phyloP scores from a whole-genome alignment of 2,329 filamentous ascomycete species.

The Neoascochyta sp. region DNA sequence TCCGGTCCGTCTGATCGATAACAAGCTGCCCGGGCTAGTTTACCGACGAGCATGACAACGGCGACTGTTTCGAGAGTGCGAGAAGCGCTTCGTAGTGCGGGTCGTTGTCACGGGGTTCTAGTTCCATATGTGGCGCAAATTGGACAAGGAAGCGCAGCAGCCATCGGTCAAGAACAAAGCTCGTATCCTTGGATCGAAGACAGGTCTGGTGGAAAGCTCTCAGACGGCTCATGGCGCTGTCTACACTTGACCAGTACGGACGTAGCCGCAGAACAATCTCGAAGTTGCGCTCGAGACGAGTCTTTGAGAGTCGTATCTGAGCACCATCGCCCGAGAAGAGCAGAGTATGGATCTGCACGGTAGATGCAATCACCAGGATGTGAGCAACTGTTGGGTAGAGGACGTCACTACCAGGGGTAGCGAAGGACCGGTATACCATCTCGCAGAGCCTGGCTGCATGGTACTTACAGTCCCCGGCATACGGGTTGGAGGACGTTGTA shows the following conservation, averaged over 20 bases:
- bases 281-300: constrained; percentile 23
- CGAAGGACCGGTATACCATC: constrained; percentile 19
- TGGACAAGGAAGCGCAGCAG: constrained; percentile 23
- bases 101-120: constrained; percentile 24
- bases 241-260: constrained; percentile 22
- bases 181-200: constrained; percentile 23
- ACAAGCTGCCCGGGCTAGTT: constrained; percentile 8
- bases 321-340: constrained; percentile 20
- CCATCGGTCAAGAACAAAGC: constrained; percentile 24
- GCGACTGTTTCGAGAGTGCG: constrained; percentile 22
- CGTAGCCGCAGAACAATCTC: constrained; percentile 19
- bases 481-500: constrained; percentile 9
- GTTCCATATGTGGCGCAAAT: constrained; percentile 25
- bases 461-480: constrained; percentile 21
- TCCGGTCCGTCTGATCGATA: too few relatives aligned
- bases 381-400: constrained; percentile 22
- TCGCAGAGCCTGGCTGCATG: constrained; percentile 21
- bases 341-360: constrained; percentile 21
- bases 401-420: constrained; percentile 18
- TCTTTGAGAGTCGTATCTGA: constrained; percentile 19
- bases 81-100: constrained; percentile 22
- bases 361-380: constrained; percentile 22
- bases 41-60: constrained; percentile 19
- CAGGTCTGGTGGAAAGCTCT: constrained; percentile 25
- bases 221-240: constrained; percentile 23